phyloP scores from a whole-genome alignment of 2,329 filamentous ascomycete genomes.

The Dactylonectria macrodidyma region DNA sequence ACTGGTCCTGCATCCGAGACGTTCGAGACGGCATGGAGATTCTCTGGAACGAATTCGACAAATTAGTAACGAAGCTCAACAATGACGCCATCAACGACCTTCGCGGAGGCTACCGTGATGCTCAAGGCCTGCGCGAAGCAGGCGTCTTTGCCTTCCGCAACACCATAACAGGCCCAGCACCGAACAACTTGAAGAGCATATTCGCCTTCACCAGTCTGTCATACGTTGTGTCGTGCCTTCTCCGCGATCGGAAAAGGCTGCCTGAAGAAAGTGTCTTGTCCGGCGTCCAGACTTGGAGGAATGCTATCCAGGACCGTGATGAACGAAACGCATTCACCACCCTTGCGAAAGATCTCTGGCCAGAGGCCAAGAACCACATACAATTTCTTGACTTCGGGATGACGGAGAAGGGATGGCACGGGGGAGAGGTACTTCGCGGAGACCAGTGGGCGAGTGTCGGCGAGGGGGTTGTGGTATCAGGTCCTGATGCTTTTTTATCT shows the following conservation, averaged over 20 bases:
- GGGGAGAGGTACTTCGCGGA: not conserved
- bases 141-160: slow-evolving; percentile 40
- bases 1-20: slow-evolving; percentile 26
- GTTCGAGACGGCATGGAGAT: slow-evolving; percentile 24
- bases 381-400: slow-evolving; percentile 9
- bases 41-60: slow-evolving; percentile 27
- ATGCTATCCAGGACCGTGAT: slow-evolving; percentile 18
- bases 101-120: slow-evolving; percentile 10
- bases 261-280: slow-evolving; percentile 22
- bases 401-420: not conserved
- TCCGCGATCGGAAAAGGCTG: not conserved
- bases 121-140: slow-evolving; percentile 30
- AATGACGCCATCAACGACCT: slow-evolving; percentile 20
- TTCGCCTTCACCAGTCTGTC: slow-evolving; percentile 43
- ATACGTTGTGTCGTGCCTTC: slow-evolving; percentile 34
- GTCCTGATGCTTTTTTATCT: not conserved
- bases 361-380: slow-evolving; percentile 29
- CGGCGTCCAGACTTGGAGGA: slow-evolving; percentile 34
- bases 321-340: slow-evolving; percentile 32
- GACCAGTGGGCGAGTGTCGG: not conserved
- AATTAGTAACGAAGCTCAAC: slow-evolving; percentile 1
- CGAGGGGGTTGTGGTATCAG: no score
- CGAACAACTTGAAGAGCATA: slow-evolving; percentile 21
- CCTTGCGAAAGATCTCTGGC: slow-evolving; percentile 34
- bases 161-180: slow-evolving; percentile 18